Evolutionary conservation across 371 early-diverging fungal genomes (phyloP).

Genomic region (Zychaea mexicana): DNA sequence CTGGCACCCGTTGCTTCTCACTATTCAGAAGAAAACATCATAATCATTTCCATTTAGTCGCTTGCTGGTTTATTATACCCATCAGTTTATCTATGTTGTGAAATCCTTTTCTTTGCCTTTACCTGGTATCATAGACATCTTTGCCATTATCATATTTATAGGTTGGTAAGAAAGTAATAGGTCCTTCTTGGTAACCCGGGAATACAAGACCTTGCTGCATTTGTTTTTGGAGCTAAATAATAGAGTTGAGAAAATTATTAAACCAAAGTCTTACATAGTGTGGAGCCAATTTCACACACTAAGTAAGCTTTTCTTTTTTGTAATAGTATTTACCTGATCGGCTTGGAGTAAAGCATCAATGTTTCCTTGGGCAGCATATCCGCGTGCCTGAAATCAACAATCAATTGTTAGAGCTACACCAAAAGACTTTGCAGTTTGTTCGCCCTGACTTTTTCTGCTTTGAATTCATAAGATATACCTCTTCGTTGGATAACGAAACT

Average conservation of each 20-base stretch:
- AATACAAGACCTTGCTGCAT: conserved; percentile 72
- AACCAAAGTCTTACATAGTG: neutral
- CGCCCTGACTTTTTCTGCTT: too few species aligned
- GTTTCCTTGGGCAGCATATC: conserved; percentile 35
- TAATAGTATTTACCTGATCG: conserved; percentile 53
- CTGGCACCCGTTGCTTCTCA: conserved; percentile 83
- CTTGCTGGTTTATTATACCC: too few species aligned
- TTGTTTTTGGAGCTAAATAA: conserved; percentile 69
- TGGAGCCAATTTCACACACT: neutral
- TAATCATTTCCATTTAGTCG: too few species aligned
- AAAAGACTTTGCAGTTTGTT: neutral
- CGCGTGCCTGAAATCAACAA: conserved; percentile 27
- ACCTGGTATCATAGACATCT: conserved; percentile 84
- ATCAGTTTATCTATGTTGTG: too few species aligned
- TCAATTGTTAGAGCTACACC: neutral
- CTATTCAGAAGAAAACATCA: too few species aligned
- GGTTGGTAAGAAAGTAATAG: conserved; percentile 87
- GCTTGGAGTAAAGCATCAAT: conserved; percentile 38
- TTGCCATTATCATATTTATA: conserved; percentile 94
- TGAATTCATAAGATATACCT: conserved; percentile 39
- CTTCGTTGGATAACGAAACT: conserved; percentile 71
- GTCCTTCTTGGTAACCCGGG: conserved; percentile 79
- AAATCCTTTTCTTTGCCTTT: too few species aligned
- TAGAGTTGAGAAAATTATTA: neutral
- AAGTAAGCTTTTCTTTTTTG: neutral